Evolutionary conservation across 2,329 filamentous ascomycete species (phyloP).

Genomic region (Apiospora malaysiana): DNA sequence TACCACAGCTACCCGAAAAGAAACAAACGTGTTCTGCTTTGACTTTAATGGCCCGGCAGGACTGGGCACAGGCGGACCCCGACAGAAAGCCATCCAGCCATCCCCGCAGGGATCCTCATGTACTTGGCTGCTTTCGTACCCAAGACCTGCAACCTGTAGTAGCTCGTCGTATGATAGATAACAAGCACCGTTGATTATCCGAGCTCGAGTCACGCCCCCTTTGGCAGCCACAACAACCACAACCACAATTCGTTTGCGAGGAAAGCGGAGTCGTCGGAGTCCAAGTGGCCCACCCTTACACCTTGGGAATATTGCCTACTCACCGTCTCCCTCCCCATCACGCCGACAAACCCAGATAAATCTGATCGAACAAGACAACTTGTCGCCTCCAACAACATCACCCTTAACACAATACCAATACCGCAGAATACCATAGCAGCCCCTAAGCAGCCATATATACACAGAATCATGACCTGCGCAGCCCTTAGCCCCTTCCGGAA

Average conservation of each 20-base stretch:
- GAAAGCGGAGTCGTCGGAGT: conserved; percentile 15
- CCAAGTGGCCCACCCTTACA: conserved; percentile 5
- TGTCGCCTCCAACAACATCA: neutral
- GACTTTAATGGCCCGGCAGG: neutral
- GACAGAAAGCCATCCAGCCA: neutral
- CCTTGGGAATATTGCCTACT: neutral
- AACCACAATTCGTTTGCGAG: neutral
- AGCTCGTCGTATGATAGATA: conserved; percentile 11
- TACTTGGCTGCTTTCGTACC: neutral
- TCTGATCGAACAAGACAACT: neutral
- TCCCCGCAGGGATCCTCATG: conserved; percentile 10
- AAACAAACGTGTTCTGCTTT: neutral
- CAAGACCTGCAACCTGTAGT: neutral
- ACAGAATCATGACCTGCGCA: conserved; percentile 9
- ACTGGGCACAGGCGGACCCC: neutral
- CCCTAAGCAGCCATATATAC: neutral
- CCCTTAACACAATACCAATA: neutral
- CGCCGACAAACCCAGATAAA: neutral
- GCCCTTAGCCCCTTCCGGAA: neutral
- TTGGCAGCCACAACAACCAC: neutral
- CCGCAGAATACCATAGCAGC: neutral
- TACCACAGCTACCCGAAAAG: neutral
- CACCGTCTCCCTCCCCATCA: conserved; percentile 1
- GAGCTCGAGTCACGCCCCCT: neutral
- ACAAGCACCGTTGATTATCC: neutral